Evolutionary conservation across 2,329 filamentous ascomycete species (phyloP), one percentile per base, ranked within the genome.

Genomic region (Hymenoscyphus repandus): DNA sequence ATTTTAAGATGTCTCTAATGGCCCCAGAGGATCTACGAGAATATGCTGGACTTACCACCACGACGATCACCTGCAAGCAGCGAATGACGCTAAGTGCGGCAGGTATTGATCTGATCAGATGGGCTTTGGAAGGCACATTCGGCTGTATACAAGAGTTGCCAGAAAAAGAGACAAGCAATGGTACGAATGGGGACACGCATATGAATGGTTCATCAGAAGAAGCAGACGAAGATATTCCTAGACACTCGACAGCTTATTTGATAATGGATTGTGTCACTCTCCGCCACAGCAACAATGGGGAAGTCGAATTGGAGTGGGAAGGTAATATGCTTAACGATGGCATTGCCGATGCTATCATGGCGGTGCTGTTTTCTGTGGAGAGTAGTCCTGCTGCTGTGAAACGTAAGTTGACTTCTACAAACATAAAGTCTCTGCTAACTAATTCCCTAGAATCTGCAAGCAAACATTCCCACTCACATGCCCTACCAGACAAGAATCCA

Each of bases 311-410:
- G 2, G 90, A 96, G 70, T 99, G 93, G 93, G 92, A 97, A 68
- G 93, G 91, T 51, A 99, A 97, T 67, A 88, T 96, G 73, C 85
- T 96, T 64, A 99, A 97, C 68, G 93, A 99, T 65, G 89, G 90
- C 54, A 95, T 99, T 63, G 93, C 93, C n/a, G 93, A 99, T 69
- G 90, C 93, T 13, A 87, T 97, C 49, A 89, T 97, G 77, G 90
- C 90, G 1, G 90, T 96, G 2, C 77, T 99, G 10, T 83, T 96
- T 61, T 91, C 88, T 0, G 88, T 96, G 18, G 93, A 99, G 70
- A 95, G 86, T 69, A 95, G 88, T 48, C 93, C 92, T 5, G 93
- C 93, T 12, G 92, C 93, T 11, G 92, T 99, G 45, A 95, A 93
- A 71, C 88, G 90, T 88, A 76, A 70, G 78, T 71, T 11, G 58